Conservation (phyloP, 2,329 filamentous ascomycete species). For the Thielaviopsis ethacetica region DNA sequence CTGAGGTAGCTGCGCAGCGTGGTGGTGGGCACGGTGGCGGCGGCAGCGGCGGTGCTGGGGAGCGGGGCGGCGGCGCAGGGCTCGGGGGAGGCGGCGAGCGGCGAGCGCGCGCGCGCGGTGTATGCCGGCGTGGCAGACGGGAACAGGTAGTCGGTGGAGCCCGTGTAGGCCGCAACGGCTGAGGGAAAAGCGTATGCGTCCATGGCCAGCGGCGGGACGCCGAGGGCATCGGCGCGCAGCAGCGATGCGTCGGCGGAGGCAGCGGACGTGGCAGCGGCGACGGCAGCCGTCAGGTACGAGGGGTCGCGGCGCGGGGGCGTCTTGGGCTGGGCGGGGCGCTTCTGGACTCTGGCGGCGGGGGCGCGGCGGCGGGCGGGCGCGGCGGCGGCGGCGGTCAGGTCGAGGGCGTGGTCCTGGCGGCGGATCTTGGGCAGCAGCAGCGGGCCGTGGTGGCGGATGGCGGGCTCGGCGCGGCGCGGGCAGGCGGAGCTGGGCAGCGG, state of each 20-base stretch:
- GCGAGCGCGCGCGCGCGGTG: slow-evolving; percentile 28
- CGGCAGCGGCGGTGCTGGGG: slow-evolving; percentile 19
- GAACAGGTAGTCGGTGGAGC: background rate
- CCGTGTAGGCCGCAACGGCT: background rate
- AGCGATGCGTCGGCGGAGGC: background rate
- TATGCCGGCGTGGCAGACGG: slow-evolving; percentile 2
- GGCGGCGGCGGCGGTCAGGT: slow-evolving; percentile 36
- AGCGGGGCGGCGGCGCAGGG: background rate
- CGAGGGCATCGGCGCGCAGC: background rate
- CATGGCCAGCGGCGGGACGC: background rate
- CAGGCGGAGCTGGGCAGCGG: slow-evolving; percentile 38
- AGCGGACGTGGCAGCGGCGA: background rate
- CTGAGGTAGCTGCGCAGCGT: slow-evolving; percentile 68
- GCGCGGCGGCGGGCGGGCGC: slow-evolving; percentile 15
- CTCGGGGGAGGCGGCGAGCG: slow-evolving; percentile 18
- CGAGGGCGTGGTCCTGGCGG: slow-evolving; percentile 33
- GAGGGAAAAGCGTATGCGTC: background rate
- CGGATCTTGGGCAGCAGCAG: slow-evolving; percentile 74
- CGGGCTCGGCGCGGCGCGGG: slow-evolving; percentile 47
- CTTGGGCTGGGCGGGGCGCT: background rate
- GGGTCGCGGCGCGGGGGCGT: background rate
- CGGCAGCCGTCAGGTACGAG: background rate
- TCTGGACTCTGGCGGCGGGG: slow-evolving; percentile 17
- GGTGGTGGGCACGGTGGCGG: slow-evolving; percentile 36
- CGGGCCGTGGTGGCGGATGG: slow-evolving; percentile 63